Evolutionary conservation across 2,329 filamentous ascomycete genomes (phyloP).

Genomic region (Aulographum hederae): DNA sequence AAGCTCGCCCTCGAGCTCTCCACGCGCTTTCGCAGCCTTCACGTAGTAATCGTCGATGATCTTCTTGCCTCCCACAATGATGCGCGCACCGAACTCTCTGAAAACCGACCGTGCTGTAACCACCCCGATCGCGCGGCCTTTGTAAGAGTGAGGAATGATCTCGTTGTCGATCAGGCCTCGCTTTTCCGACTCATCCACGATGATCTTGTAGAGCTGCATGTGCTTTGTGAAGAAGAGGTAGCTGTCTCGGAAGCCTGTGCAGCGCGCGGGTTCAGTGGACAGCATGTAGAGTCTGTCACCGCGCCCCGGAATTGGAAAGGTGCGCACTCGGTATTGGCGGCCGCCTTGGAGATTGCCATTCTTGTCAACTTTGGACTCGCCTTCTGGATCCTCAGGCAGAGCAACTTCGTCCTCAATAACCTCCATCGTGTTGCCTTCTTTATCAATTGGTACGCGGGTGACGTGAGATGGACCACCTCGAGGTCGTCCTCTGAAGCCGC

Average conservation of each 20-base stretch:
- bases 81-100: conserved; percentile 85
- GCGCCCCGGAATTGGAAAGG: conserved; percentile 75
- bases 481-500: conserved; percentile 52
- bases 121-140: conserved; percentile 90
- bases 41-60: conserved; percentile 84
- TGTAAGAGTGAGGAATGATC: conserved; percentile 96
- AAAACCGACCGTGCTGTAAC: conserved; percentile 94
- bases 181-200: conserved; percentile 95
- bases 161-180: conserved; percentile 87
- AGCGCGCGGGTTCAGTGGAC: conserved; percentile 90
- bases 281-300: conserved; percentile 90
- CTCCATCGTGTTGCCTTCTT: conserved; percentile 80
- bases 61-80: conserved; percentile 76
- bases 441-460: conserved; percentile 73
- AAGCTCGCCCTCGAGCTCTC: conserved; percentile 70
- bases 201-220: conserved; percentile 90
- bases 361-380: conserved; percentile 88
- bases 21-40: conserved; percentile 52
- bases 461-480: conserved; percentile 58
- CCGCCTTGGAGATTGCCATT: conserved; percentile 64
- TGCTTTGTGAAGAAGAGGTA: conserved; percentile 99
- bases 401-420: conserved; percentile 85
- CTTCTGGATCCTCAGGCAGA: conserved; percentile 70
- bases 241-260: conserved; percentile 91
- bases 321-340: conserved; percentile 85